Evolutionary conservation across 768 basidiomycete genomes (phyloP).

Genomic region (Tephrocybe sp.): DNA sequence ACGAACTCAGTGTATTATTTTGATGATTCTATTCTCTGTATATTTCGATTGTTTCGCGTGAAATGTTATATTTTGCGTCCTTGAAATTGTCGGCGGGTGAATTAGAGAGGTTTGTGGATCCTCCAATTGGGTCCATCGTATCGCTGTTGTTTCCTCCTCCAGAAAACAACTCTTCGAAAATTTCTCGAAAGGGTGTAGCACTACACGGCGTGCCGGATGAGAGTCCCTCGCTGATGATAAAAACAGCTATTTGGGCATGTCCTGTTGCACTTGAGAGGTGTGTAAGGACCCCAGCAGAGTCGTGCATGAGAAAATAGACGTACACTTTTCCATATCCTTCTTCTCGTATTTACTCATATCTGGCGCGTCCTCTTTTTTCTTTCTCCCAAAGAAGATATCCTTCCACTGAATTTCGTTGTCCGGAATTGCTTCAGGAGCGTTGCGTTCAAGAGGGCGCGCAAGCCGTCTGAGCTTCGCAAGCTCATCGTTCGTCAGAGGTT

Average conservation of each 20-base stretch:
- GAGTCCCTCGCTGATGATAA: too few species aligned
- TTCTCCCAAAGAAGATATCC: constrained; percentile 47
- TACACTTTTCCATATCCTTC: constrained; percentile 38
- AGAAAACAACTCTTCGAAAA: too few species aligned
- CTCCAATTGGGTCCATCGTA: too few species aligned
- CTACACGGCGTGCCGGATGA: too few species aligned
- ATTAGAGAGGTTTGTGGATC: too few species aligned
- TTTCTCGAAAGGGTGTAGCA: too few species aligned
- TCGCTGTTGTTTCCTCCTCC: too few species aligned
- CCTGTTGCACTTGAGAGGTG: constrained; percentile 8
- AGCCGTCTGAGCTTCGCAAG: constrained; percentile 53
- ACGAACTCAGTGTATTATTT: background rate
- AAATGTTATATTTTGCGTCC: too few species aligned
- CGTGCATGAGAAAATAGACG: constrained; percentile 6
- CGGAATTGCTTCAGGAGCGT: constrained; percentile 1
- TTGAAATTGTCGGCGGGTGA: too few species aligned
- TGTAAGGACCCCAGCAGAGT: background rate
- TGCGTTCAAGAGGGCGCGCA: constrained; percentile 30
- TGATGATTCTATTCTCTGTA: too few species aligned
- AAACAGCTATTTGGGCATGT: background rate
- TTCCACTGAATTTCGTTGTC: constrained; percentile 42
- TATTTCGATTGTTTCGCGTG: too few species aligned
- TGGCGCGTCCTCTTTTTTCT: constrained; percentile 16
- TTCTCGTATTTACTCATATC: constrained; percentile 34
- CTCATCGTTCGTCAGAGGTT: constrained; percentile 45